Base-by-base conservation (phyloP, 345 rosid genomes). In the Brassica nigra region DNA sequence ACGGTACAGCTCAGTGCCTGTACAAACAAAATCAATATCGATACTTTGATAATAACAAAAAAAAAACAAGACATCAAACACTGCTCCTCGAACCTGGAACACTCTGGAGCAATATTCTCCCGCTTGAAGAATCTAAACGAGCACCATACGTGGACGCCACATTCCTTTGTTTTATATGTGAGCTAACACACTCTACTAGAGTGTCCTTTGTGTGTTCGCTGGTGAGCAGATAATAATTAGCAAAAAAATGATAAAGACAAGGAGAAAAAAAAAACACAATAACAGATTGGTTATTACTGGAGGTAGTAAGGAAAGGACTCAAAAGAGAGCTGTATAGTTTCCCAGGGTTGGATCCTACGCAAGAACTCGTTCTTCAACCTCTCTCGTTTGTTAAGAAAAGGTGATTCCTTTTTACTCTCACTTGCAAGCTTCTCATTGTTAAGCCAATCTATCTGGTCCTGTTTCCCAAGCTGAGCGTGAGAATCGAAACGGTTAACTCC, bases 361-460 rank as follows among this genome's bases (percentile, higher is more conserved):
- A 86, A 75, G 74, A 93, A 87, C 76, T 89, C 97, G 49, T 79
- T 89, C 88, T 86, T 93, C 79, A 93, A 91, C 81, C 87, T 85
- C 68, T 93, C 91, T 33, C 84, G 88, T 83, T 93, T 88, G 9
- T 85, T 85, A 76, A 95, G 83, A 66, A 91, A 91, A 8, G 98
- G 91, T 2, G 94, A 86, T 62, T 91, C 92, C 78, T 82, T 92
- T 83, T 86, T 90, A 69, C 84, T 84, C 81, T 91, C 98, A 37
- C 89, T 84, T 0, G 95, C 74, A 54, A 89, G 86, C 84, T 83
- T 93, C 85, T 93, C 97, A 63, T 85, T 95, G 30, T 78, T 79
- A 30, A 93, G 92, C 99, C 99, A 95, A 66, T 93, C 99, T 78
- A 85, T 91, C 66, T 93, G 97, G 77, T 95, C 99, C n/a, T 86